Base-by-base conservation (phyloP, 306 rosid genomes). In the Medicago ruthenica region DNA sequence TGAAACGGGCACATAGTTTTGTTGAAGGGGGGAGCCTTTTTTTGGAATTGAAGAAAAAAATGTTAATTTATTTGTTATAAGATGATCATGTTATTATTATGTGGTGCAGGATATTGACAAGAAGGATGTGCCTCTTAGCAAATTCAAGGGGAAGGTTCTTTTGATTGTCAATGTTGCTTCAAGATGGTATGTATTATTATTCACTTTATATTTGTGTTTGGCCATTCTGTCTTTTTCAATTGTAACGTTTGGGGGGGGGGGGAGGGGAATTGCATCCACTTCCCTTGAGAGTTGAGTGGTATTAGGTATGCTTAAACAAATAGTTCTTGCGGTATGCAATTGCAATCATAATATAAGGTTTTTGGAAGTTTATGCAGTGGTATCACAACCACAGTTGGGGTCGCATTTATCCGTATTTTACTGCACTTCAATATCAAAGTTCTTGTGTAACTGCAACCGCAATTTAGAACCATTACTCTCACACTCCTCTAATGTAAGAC, bases 151-250 rank as follows among this genome's bases (percentile, higher is more conserved):
- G 75, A 96, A 96, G 87, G 96, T 83, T 89, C 91, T 92, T 7
- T 82, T 96, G 90, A 82, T 96, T 67, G 99, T 96, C 73, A 96
- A 96, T 65, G 99, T 96, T 83, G 99, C 99, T 84, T 96, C 99
- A 57, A 85, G 73, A 88, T 96, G 99, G 99, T 96, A 96, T 70
- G 70, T 8, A 65, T 22, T 92, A 85, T 70, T 68, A 24, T 59
- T 18, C 17, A 12, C 40, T 59, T 59, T 59, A 60, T 76, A 37
- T 47, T 51, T 44, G 15, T 61, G 79, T 71, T 39, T 27, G 16
- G 16, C 42, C 60, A 15, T 45, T 17, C 8, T 48, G n/a, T n/a
- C n/a, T 59, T 50, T 67, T 22, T 13, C 3, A 7, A 3, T 8
- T 54, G 24, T 54, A 54, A 54, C 18, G 24, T 54, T 54, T 18